Evolutionary conservation across 2,329 filamentous ascomycete genomes (phyloP).

Genomic region (Macroventuria anomochaeta): DNA sequence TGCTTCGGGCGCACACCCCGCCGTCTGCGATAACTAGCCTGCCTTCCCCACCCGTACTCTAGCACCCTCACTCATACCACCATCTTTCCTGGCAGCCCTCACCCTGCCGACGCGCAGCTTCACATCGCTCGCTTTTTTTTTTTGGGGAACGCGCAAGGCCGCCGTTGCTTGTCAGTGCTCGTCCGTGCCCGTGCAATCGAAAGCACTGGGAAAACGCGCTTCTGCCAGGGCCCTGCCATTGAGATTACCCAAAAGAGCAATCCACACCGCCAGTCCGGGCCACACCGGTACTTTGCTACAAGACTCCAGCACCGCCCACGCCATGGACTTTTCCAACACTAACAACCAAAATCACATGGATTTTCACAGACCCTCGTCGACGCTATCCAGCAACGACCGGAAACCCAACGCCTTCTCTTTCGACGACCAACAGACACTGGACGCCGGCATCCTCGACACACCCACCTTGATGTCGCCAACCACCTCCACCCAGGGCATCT

Average conservation of each 20-base stretch:
- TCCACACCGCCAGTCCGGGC: conserved; percentile 49
- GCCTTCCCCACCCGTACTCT: conserved; percentile 30
- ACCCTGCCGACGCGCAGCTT: conserved; percentile 4
- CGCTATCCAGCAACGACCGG: conserved; percentile 45
- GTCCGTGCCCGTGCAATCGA: conserved; percentile 1
- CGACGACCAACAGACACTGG: conserved; percentile 59
- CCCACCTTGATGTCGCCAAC: conserved; percentile 57
- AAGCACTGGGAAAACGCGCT: conserved; percentile 7
- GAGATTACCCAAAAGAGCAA: conserved; percentile 44
- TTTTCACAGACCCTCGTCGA: conserved; percentile 48
- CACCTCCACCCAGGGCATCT: conserved; percentile 57
- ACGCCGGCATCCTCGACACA: conserved; percentile 52
- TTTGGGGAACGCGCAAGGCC: neutral
- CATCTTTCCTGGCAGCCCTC: conserved; percentile 7
- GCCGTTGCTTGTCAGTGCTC: conserved; percentile 4
- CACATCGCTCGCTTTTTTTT: conserved; percentile 5
- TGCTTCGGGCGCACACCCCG: conserved; percentile 14
- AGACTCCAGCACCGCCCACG: conserved; percentile 33
- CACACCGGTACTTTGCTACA: conserved; percentile 52
- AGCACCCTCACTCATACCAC: conserved; percentile 23
- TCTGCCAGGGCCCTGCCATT: conserved; percentile 23
- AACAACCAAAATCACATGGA: conserved; percentile 43
- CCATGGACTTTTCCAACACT: conserved; percentile 45
- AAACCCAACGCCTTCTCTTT: conserved; percentile 52
- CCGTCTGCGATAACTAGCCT: conserved; percentile 31